Evolutionary conservation across 345 rosid species (phyloP), one percentile per base, ranked within the genome.

Genomic region (Physaria fendleri): DNA sequence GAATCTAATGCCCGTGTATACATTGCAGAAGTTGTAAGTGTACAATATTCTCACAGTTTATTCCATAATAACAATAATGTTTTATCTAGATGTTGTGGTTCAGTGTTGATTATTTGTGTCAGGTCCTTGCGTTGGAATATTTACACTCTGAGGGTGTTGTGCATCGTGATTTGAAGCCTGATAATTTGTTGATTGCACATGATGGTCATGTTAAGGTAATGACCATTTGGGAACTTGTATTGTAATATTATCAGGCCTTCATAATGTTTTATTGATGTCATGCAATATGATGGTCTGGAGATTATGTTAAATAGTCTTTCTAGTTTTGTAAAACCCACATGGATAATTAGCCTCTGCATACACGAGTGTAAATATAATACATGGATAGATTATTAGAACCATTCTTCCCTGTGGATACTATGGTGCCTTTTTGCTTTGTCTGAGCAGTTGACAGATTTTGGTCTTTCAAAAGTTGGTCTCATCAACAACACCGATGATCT

Each of bases 161-260:
- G 79, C 98, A 92, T 77, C 93, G 96, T 75, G 97, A 92, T 76
- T 62, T 92, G 81, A 92, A 92, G 82, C 97, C 98, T 46, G 98
- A 92, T 71, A 92, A 92, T 82, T 71, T 92, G 74, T 77, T 88
- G 82, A 88, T 92, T 59, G 95, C 97, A 12, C 94, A 86, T 59
- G 98, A 92, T 81, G 98, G 98, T 56, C 98, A 92, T 74, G 79
- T 88, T 72, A 86, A 92, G 97, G 98, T 91, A 71, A 64, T 58
- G 46, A 77, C 51, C 35, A 25, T 40, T 16, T 40, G 24, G 24
- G 34, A 57, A 49, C 53, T 44, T 65, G 41, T 41, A 42, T 23
- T 66, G 24, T n/a, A 43, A 52, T 72, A 39, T 65, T 32, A 41
- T 40, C 17, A 50, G 37, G 16, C 38, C 7, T 58, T 66, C 29